Evolutionary conservation across 2,329 filamentous ascomycete species (phyloP), one percentile per base, ranked within the genome.

Genomic region (Colletotrichum australisinense): DNA sequence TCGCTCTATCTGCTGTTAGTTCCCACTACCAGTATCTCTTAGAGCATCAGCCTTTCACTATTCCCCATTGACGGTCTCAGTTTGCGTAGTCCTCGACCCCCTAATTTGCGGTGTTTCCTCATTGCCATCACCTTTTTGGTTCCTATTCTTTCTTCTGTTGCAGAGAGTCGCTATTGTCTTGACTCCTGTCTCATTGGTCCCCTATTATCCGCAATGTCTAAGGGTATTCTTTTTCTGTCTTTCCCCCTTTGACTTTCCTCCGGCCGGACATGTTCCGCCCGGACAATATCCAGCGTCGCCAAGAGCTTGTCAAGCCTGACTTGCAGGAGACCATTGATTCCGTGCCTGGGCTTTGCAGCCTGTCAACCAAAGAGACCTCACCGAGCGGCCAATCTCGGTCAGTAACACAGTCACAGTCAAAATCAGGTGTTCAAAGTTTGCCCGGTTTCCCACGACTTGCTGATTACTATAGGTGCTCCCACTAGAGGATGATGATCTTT

Each of bases 281-380:
- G 28, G 52, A 16, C 46, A 28, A 35, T 4, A 22, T 22, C 22
- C 57, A 26, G 26, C 16, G 7, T 35, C 26, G 63, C 63, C 69
- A 71, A 71, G 55, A 35, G 7, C 56, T 62, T 67, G 57, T 28
- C 57, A 57, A 16, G 28, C 52, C 35, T 58, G 49, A 57, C 67
- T 57, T 42, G 69, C 69, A 71, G 14, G 11, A 67, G 46, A 57
- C 57, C n/a, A 67, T 72, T 55, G 49, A 63, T 42, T 46, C 24
- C 16, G 1, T 42, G 30, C 49, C 9, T 42, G 16, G 26, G 38
- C 11, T 19, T 3, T 11, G 11, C 24, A 16, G 42, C n/a, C 28
- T 22, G 11, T 28, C 49, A 5, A 5, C 22, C 16, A 14, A 16
- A 22, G 4, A 22, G n/a, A 32, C 24, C n/a, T 24, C 22, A 42